phyloP scores from a whole-genome alignment of 2,329 filamentous ascomycete genomes.

The Zymoseptoria ardabiliae region DNA sequence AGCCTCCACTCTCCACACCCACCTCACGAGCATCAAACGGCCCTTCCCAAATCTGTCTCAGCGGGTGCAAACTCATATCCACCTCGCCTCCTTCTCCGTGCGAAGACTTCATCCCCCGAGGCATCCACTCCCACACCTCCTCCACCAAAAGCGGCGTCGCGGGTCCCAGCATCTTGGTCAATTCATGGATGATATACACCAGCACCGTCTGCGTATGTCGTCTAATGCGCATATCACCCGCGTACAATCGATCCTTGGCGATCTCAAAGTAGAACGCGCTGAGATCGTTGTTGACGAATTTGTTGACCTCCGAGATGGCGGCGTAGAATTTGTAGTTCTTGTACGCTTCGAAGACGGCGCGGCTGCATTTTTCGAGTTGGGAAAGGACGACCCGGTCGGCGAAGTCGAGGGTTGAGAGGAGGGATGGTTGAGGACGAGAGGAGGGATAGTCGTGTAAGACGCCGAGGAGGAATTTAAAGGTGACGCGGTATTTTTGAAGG shows the following conservation, averaged over 20 bases:
- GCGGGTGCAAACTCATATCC: slow-evolving; percentile 16
- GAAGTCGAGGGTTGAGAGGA: slow-evolving; percentile 16
- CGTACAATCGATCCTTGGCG: slow-evolving; percentile 87
- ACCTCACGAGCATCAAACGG: slow-evolving; percentile 12
- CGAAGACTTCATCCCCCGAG: slow-evolving; percentile 33
- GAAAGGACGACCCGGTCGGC: slow-evolving; percentile 67
- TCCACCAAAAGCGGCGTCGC: slow-evolving; percentile 78
- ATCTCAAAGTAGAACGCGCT: slow-evolving; percentile 93
- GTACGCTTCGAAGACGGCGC: slow-evolving; percentile 58
- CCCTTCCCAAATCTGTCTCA: slow-evolving; percentile 20
- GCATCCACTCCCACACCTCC: slow-evolving; percentile 76
- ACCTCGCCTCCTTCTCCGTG: not conserved
- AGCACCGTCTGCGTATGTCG: slow-evolving; percentile 50
- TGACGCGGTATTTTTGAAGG: slow-evolving; percentile 80
- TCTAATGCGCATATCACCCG: slow-evolving; percentile 60
- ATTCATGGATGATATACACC: slow-evolving; percentile 58
- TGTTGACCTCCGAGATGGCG: slow-evolving; percentile 64
- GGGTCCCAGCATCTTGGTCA: slow-evolving; percentile 72
- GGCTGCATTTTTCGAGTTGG: slow-evolving; percentile 61
- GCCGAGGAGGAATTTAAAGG: slow-evolving; percentile 83
- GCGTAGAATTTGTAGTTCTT: slow-evolving; percentile 74
- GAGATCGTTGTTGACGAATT: slow-evolving; percentile 74
- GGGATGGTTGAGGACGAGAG: slow-evolving; percentile 1
- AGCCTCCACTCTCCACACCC: slow-evolving; percentile 8
- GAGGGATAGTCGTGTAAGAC: slow-evolving; percentile 40